Base-by-base conservation (phyloP, 805 yeast species). In the Limtongia smithiae region DNA sequence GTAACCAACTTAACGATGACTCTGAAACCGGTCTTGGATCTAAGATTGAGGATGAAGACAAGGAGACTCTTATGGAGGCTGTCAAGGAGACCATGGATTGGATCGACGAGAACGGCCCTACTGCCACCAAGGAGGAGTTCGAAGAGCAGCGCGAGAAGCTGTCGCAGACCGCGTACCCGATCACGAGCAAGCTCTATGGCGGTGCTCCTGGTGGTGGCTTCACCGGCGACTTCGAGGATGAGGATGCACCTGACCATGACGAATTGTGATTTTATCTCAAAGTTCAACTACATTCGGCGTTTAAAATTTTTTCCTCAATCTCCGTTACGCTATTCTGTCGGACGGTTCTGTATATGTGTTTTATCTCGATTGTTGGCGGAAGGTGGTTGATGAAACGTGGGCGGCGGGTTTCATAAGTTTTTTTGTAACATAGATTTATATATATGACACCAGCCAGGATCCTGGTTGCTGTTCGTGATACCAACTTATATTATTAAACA, bases 71-170 rank as follows among this genome's bases (percentile, higher is more conserved):
- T 62, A 71, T 77, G 59, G 97, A 90, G 64, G 96, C 96, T 48
- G 73, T 88, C 62, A 80, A 81, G 67, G 98, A 93, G 69, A 80
- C 87, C 40, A 71, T 84, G 59, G 94, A 83, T 68, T 87, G 91
- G 83, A 73, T 93, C 62, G 95, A 88, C 62, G 96, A 84, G 65
- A 81, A 85, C 71, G 81, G 76, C 63, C 94, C 87, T 50, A 74
- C 85, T 55, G 97, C 97, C 39, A 78, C 95, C 44, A 79, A 84
- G 64, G 97, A 90, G 71, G 98, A 93, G 65, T 84, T 85, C 61
- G 94, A 87, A 49, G 97, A 89, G 70, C 94, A 89, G 73, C 86
- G 80, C 72, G 90, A 85, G 62, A 73, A 84, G 65, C 79, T 91
- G 69, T 79, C 83, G 56, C 79, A 84, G 62, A 73, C 84, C 64